Base-by-base conservation (phyloP, 805 yeast genomes). In the Metschnikowia peoriensis region DNA sequence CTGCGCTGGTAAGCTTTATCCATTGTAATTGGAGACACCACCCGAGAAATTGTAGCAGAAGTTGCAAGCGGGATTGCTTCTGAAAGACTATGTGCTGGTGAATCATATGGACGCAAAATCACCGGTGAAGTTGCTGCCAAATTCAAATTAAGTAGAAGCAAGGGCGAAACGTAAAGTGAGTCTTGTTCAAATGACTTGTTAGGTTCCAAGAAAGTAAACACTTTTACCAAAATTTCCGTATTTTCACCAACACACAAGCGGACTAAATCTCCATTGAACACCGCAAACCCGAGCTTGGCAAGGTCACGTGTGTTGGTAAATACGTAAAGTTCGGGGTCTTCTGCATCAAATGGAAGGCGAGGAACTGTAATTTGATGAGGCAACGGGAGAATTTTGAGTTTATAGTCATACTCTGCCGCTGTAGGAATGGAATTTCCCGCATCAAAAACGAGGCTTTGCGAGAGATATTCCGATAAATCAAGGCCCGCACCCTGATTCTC, bases 251-350 rank as follows among this genome's bases (percentile, higher is more conserved):
- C 8, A 22, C 56, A 50, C 29, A 81, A 46, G 12, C 70, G 66
- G 3, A 83, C 84, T 45, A 79, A 66, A 61, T 88, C 94, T 4
- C 96, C 96, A 51, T 86, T 82, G 55, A 86, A 81, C 27, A 81
- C 73, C 0, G 89, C 88, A 28, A 87, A 69, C 22, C 73, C 75
- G n/a, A 73, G 54, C 39, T 65, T 66, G 17, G 82, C 75, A 28
- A 89, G 69, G 42, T 79, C 84, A 10, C 68, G 64, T 1, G 83
- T 71, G 41, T 77, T 75, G 11, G 84, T 57, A 57, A 71, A 72
- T 8, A 62, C 74, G 57, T 68, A 72, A 42, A 73, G 62, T 45
- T 75, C 77, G 6, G 62, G 52, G 47, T 75, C 79, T 51, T 75
- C 79, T 32, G 64, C 64, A 4, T 56, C 44, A 64, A 64, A 64